Base-by-base conservation (phyloP, 768 basidiomycete genomes). In the Podaxis sp. region DNA sequence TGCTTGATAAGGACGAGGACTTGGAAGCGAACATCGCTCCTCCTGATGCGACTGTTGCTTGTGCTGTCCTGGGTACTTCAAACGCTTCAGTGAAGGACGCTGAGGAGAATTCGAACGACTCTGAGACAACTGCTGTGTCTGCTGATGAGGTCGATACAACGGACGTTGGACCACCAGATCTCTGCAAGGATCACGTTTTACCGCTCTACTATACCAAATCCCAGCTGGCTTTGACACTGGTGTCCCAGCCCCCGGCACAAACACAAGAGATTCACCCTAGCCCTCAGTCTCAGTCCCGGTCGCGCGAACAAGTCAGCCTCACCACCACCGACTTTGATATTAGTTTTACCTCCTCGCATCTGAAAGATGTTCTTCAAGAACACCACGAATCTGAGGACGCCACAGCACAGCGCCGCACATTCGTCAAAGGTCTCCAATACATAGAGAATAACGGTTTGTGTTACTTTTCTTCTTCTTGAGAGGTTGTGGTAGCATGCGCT, bases 361-460 rank as follows among this genome's bases (percentile, higher is more conserved):
- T 38, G 36, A 25, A 57, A 4, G 41, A 29, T 15, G 11, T 41
- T 17, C 55, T 43, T 19, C 24, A 15, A 11, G 58, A 47, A 17
- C 33, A 55, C 4, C 61, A 49, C 13, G 33, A n/a, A n/a, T 46
- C 15, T 33, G 41, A 49, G 43, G 51, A 43, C 11, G 19, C 51
- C 19, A 11, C 54, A 2, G 17, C 29, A 17, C 25, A 38, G 1
- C 54, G 61, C 24, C 29, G 47, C 13, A 40, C 24, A 19, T 61
- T 61, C 41, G 61, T 47, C 36, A 46, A 49, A 55, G 41, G 60
- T 36, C 54, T 61, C 9, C 25, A 61, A 27, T 61, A 55, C 27
- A 25, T 25, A 6, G 61, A 61, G 8, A 55, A 61, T 9, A 17
- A 19, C 24, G 46, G 61, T 61, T 27, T 29, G 46, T 24, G 49